Conservation (phyloP, 345 rosid species). For the Brassica cretica region DNA sequence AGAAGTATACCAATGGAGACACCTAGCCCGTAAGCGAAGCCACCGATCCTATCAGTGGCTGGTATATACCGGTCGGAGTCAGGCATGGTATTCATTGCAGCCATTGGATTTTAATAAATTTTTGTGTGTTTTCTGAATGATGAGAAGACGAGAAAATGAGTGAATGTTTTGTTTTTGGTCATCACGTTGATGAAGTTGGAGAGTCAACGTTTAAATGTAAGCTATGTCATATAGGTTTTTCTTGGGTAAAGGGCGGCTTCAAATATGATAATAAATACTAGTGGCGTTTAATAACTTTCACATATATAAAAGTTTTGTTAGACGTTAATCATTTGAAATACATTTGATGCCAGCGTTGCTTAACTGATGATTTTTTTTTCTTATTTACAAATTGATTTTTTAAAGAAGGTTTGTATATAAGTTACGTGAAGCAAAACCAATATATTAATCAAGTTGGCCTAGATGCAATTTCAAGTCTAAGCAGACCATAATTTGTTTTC, state of each 20-base stretch:
- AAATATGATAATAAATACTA: conserved; percentile 12
- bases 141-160: conserved; percentile 6
- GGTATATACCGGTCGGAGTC: conserved; percentile 19
- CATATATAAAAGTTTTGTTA: neutral
- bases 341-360: neutral
- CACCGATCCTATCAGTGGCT: conserved; percentile 34
- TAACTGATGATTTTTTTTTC: neutral
- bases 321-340: conserved; percentile 17
- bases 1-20: conserved; percentile 51
- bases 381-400: neutral
- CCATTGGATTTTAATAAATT: neutral
- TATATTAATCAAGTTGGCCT: neutral
- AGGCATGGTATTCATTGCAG: conserved; percentile 15
- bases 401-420: neutral
- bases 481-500: neutral
- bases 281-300: conserved; percentile 9
- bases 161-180: conserved; percentile 18
- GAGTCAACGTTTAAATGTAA: conserved; percentile 31
- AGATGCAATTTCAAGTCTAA: neutral
- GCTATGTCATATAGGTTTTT: neutral
- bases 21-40: conserved; percentile 55
- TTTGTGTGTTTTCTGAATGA: neutral
- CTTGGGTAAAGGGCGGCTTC: neutral
- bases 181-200: conserved; percentile 22
- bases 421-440: neutral